Evolutionary conservation across 148 eudicot species (phyloP).

Genomic region (Talinum fruticosum): DNA sequence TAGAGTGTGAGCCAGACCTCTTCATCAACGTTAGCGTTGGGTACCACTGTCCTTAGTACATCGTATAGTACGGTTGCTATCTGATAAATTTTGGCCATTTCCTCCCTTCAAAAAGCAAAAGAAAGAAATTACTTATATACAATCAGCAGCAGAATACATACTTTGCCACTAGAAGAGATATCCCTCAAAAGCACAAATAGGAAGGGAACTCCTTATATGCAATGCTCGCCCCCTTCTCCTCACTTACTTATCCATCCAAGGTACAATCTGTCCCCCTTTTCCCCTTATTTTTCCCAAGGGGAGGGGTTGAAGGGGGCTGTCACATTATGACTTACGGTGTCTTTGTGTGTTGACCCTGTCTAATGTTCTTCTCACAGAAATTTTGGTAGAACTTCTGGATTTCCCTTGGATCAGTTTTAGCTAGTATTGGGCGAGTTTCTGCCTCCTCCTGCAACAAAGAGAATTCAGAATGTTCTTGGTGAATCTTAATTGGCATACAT

Average conservation of each 20-base stretch:
- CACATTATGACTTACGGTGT: constrained; percentile 64
- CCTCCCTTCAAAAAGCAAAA: constrained; percentile 57
- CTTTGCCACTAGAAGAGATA: not conserved
- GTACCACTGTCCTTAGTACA: constrained; percentile 77
- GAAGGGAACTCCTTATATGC: not conserved
- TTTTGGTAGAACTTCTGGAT: constrained; percentile 72
- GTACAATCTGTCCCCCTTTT: not conserved
- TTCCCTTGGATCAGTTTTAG: constrained; percentile 76
- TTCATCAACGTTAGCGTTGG: constrained; percentile 50
- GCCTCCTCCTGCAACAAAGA: constrained; percentile 66
- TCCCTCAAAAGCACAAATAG: not conserved
- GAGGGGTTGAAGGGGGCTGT: not conserved
- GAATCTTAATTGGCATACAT: not conserved
- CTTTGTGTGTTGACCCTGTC: constrained; percentile 73
- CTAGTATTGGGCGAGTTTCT: constrained; percentile 48
- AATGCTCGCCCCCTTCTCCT: not conserved
- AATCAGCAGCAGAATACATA: not conserved
- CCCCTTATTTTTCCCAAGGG: not conserved
- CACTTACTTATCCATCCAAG: not conserved
- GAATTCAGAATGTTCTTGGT: constrained; percentile 14
- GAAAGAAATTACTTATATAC: not conserved
- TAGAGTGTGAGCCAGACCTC: constrained; percentile 51
- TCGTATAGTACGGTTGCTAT: constrained; percentile 91
- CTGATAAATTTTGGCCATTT: constrained; percentile 90
- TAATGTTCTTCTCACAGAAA: constrained; percentile 69